Evolutionary conservation across 1,284 basidiomycete genomes (phyloP).

Genomic region (Trichosporon faecale): DNA sequence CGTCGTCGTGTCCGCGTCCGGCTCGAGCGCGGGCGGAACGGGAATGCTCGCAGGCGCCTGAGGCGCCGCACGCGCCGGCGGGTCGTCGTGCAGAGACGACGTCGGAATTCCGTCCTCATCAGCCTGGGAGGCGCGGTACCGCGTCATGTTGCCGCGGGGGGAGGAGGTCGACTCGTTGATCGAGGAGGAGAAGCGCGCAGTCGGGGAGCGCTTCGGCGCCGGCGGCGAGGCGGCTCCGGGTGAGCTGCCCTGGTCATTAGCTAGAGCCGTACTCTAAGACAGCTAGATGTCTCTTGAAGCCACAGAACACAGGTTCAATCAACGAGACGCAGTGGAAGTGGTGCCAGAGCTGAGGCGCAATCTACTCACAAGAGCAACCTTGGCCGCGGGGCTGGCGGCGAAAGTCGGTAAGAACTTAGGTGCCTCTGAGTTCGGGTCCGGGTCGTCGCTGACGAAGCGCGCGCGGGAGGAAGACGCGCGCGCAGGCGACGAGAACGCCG

Average conservation of each 20-base stretch:
- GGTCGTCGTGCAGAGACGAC: constrained; percentile 28
- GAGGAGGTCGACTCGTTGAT: constrained; percentile 29
- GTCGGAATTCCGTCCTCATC: constrained; percentile 32
- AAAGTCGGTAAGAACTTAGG: constrained; percentile 47
- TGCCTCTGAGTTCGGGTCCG: constrained; percentile 37
- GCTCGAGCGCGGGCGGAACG: constrained; percentile 34
- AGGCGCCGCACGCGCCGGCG: constrained; percentile 10
- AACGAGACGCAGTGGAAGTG: too few species aligned
- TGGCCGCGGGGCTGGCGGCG: constrained; percentile 37
- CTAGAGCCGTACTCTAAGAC: neutral
- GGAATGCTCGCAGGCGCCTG: constrained; percentile 24
- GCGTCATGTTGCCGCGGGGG: constrained; percentile 17
- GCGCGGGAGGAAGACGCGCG: constrained; percentile 18
- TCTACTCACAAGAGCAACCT: constrained; percentile 39
- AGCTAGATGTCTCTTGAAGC: too few species aligned
- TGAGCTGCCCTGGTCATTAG: constrained; percentile 20
- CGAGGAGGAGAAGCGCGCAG: constrained; percentile 29
- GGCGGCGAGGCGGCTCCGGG: constrained; percentile 27
- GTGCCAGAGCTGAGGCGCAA: too few species aligned
- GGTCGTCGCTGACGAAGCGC: constrained; percentile 31
- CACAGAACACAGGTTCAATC: too few species aligned
- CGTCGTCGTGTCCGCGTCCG: constrained; percentile 33
- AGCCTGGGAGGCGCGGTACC: constrained; percentile 12
- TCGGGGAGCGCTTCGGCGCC: constrained; percentile 30
- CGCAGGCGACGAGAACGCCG: constrained; percentile 17